phyloP scores from a whole-genome alignment of 192 early-diverging fungal genomes.

The Coemansia sp. region DNA sequence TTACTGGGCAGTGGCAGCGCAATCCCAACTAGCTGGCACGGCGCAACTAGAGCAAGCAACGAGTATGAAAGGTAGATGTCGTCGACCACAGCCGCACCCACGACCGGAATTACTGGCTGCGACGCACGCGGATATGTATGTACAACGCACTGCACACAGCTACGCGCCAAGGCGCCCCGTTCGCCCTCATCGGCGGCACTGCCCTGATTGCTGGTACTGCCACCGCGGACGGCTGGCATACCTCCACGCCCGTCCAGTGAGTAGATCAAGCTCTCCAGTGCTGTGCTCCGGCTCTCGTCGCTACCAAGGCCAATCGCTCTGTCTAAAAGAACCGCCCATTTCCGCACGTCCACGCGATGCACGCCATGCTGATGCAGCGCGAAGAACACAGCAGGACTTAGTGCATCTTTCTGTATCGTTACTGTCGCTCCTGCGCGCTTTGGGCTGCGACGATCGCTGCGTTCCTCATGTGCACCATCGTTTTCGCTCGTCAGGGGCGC shows the following conservation, averaged over 20 bases:
- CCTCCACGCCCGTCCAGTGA: conserved; percentile 21
- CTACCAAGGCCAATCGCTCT: conserved; percentile 28
- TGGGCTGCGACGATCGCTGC: not conserved
- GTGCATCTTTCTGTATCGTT: conserved; percentile 58
- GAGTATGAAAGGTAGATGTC: conserved; percentile 75
- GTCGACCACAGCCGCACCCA: conserved; percentile 61
- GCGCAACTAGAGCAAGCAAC: conserved; percentile 58
- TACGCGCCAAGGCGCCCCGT: conserved; percentile 17
- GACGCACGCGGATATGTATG: conserved; percentile 32
- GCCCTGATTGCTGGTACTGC: not conserved
- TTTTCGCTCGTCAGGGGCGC: conserved; percentile 17
- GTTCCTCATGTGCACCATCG: not conserved
- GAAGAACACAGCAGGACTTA: conserved; percentile 65
- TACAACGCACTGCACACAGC: conserved; percentile 43
- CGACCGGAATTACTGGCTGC: conserved; percentile 41
- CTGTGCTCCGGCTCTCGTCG: conserved; percentile 17
- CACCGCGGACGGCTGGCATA: not conserved
- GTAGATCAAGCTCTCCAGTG: conserved; percentile 31
- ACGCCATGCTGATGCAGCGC: conserved; percentile 69
- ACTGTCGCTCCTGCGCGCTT: conserved; percentile 37
- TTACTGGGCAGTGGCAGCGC: conserved; percentile 41
- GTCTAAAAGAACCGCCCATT: conserved; percentile 54
- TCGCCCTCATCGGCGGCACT: not conserved
- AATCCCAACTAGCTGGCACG: conserved; percentile 58
- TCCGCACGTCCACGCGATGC: conserved; percentile 61